Base-by-base conservation (phyloP, 108 stramenopile genomes). In the Poteriospumella lacustris region DNA sequence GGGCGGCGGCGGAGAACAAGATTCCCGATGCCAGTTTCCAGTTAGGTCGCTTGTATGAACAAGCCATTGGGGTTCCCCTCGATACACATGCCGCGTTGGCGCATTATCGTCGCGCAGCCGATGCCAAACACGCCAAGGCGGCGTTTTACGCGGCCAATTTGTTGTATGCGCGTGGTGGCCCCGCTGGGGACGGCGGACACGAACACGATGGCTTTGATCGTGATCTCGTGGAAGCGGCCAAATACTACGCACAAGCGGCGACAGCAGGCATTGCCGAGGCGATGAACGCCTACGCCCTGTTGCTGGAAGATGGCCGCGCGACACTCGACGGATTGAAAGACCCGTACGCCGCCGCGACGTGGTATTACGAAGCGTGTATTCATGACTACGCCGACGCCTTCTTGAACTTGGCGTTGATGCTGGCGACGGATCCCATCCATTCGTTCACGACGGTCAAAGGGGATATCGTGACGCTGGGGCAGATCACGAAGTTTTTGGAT, bases 11-110 rank as follows among this genome's bases (percentile, higher is more conserved):
- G 15, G 60, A 64, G 31, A 26, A 33, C 31, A 9, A 34, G 9
- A 34, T 64, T 64, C 33, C 60, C 36, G 60, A 64, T 24, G 60
- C 60, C 36, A 3, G 33, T 24, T 64, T 64, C 36, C 60, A 64
- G 24, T 34, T 64, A 5, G 60, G 12, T 24, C 3, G 60, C 28
- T 24, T 64, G 31, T 64, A 64, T 24, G 60, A 64, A 34, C 60
- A 64, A 34, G 60, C 3, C 15, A 34, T 64, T 5, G 60, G 60
- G 5, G 9, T 64, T 31, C 60, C 60, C 29, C 33, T 34, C 33
- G 60, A 64, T 24, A 24, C 31, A 5, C 15, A 19, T 5, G 60
- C 60, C 5, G 60, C 60, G 9, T 24, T 64, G 31, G 31, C 28
- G 15, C 15, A 64, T 64, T 64, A 64, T 34, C 31, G 28, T 19